Base-by-base conservation (phyloP, 139 green algal species). In the Chlamydomonas sp. region DNA sequence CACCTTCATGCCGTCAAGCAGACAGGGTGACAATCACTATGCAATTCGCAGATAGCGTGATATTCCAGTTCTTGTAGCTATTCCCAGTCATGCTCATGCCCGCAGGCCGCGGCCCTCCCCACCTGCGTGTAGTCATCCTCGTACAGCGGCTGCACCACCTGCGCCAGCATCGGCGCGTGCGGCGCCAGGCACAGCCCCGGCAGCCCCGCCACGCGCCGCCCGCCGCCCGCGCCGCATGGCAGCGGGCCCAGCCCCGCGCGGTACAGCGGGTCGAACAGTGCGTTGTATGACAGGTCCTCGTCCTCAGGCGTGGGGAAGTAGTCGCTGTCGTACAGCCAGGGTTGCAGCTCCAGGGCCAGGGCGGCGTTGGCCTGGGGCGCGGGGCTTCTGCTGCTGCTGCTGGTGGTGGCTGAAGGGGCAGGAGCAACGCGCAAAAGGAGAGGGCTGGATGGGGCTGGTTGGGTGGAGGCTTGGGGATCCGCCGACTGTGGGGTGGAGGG, bases 181-280 rank as follows among this genome's bases (percentile, higher is more conserved):
- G 83, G 62, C 62, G 83, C 83, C 31, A 80, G 72, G 71, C 83
- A 87, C 14, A 87, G 73, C 6, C 83, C 83, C 3, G 83, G 83
- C 16, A 80, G 71, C 57, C 58, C 63, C 0, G 68, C 80, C n/a
- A 59, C 20, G 2, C 17, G 17, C 0, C 58, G 68, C 8, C 3
- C 58, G 58, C 67, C 69, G 68, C 49, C 69, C 10, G 3, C 5
- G 17, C 10, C 6, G 49, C 83, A 87, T 31, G 75, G 20, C 62
- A 87, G 61, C 9, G 62, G 16, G 10, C 15, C 62, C 63, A 81
- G 63, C 49, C 83, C 83, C 14, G 14, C 61, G 10, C 83, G 83
- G 83, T 87, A 87, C 72, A 87, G n/a, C 83, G 83, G 83, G 62
- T 87, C 83, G 31, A 87, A 87, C 2, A 87, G 62, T 2, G 62